Evolutionary conservation across 2,329 filamentous ascomycete genomes (phyloP), one percentile per base, ranked within the genome.

Genomic region (Bisporella sp.): DNA sequence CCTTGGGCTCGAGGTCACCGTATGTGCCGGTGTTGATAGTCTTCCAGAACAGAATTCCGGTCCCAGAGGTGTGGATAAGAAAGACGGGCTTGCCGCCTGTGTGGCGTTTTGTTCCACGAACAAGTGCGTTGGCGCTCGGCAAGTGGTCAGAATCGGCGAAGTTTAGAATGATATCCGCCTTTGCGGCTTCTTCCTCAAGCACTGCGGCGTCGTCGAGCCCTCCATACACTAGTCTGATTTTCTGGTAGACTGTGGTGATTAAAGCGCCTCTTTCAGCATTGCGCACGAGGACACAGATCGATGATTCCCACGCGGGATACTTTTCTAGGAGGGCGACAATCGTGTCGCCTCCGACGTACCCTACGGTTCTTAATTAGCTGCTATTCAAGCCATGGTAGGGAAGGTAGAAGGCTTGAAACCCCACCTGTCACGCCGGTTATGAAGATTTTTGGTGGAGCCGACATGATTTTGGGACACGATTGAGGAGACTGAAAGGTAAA

Each of bases 51-150:
- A 82, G 66, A n/a, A 80, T 74, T 1, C 77, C 78, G 0, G 78
- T 78, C 0, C 79, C 78, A 3, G 73, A 74, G 0, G 73, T 74
- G 55, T 82, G 78, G 31, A 82, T 69, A 60, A 73, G 71, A 55
- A 71, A 76, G 2, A 68, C 72, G 0, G 72, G 71, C 5, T 69
- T 67, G 29, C 69, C 62, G 2, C 63, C 61, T 0, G 69, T 68
- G 31, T 83, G 76, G 0, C 76, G 77, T 1, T 64, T 59, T 6
- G 55, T 60, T 0, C 71, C 71, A 1, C 62, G 62, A 11, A 63
- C 66, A 21, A 81, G 73, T 12, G 78, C 75, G 6, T 66, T 64
- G 0, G 71, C 70, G 2, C 71, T 66, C 3, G 60, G 64, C 43
- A 59, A 66, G 51, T 78, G 71, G 52, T 78, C 73, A 3, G 73